A percentile compares a stretch with the other conserved stretches of the same genome.
These are phyloP conservation scores for Boletellus emodensis DNA, from an alignment of 768 basidiomycete genomes.

Conservation along the genomic window DNA sequence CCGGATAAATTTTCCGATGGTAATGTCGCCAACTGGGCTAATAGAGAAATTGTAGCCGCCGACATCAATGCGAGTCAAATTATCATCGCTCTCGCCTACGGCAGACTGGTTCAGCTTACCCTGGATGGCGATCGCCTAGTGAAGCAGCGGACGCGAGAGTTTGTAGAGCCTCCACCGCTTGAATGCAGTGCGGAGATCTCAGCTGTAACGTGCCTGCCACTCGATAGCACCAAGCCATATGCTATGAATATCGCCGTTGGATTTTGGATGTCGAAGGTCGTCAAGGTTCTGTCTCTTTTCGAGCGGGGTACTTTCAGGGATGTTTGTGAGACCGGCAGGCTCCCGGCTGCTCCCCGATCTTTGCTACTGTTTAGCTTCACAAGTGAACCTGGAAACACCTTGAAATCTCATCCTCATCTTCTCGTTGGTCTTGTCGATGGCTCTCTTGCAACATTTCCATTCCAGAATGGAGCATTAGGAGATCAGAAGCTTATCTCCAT, in stretches of 20 bases:
- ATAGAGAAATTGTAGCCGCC: conserved; percentile 59
- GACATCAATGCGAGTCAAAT: conserved; percentile 67
- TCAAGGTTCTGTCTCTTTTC: conserved; percentile 52
- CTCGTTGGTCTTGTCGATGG: conserved; percentile 78
- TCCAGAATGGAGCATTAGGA: conserved; percentile 37
- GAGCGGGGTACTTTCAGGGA: conserved; percentile 14
- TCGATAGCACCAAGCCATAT: conserved; percentile 45
- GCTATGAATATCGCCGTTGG: conserved; percentile 56
- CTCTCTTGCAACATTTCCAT: conserved; percentile 53
- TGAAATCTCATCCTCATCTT: conserved; percentile 49
- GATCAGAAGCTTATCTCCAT: conserved; percentile 61
- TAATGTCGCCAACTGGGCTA: conserved; percentile 19
- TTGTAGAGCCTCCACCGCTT: conserved; percentile 17
- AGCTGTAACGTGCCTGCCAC: conserved; percentile 59
- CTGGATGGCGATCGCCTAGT: conserved; percentile 40
- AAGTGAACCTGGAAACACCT: conserved; percentile 28
- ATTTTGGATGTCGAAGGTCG: conserved; percentile 68
- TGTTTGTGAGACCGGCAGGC: conserved; percentile 21
- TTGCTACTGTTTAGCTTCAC: conserved; percentile 60
- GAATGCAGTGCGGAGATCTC: conserved; percentile 53
- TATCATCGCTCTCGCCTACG: conserved; percentile 53
- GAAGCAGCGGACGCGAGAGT: conserved; percentile 20
- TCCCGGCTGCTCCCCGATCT: conserved; percentile 45
- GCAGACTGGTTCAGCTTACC: conserved; percentile 49
- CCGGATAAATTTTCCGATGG: conserved; percentile 27